Conservation (phyloP, 208 protist genomes). For the Crithidia sp. region DNA sequence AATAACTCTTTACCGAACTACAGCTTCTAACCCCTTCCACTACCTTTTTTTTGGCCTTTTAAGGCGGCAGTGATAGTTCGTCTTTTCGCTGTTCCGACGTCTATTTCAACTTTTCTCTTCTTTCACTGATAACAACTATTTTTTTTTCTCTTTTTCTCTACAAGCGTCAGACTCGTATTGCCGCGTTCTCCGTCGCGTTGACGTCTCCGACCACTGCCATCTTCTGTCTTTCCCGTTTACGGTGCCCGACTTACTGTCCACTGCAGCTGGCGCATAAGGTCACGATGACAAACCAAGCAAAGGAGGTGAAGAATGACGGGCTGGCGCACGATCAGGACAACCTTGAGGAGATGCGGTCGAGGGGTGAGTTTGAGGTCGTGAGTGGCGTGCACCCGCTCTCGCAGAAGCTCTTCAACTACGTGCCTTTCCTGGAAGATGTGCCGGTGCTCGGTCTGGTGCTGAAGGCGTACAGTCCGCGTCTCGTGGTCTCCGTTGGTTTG, state of each 20-base stretch:
- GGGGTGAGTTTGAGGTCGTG: not conserved
- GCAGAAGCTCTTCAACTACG: conserved; percentile 30
- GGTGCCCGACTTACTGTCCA: too few species aligned
- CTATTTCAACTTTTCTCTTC: not conserved
- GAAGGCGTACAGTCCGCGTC: conserved; percentile 30
- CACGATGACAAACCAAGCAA: not conserved
- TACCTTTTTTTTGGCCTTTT: too few species aligned
- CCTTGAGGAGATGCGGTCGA: not conserved
- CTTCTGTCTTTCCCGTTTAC: too few species aligned
- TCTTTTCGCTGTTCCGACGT: not conserved
- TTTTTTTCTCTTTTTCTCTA: conserved; percentile 5
- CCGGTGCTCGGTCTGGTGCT: conserved; percentile 39
- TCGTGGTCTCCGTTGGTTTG: conserved; percentile 18
- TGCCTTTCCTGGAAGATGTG: conserved; percentile 32
- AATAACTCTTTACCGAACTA: too few species aligned
- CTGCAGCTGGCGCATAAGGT: too few species aligned
- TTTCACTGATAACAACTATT: not conserved
- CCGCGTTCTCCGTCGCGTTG: too few species aligned
- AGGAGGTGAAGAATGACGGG: not conserved
- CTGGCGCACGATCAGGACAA: not conserved
- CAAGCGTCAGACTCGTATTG: not conserved
- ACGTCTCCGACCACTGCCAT: too few species aligned
- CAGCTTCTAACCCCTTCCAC: too few species aligned
- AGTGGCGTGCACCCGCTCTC: conserved; percentile 23
- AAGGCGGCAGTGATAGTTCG: too few species aligned